phyloP scores from a whole-genome alignment of 352 stramenopile genomes.

The Pythium sukuiense region DNA sequence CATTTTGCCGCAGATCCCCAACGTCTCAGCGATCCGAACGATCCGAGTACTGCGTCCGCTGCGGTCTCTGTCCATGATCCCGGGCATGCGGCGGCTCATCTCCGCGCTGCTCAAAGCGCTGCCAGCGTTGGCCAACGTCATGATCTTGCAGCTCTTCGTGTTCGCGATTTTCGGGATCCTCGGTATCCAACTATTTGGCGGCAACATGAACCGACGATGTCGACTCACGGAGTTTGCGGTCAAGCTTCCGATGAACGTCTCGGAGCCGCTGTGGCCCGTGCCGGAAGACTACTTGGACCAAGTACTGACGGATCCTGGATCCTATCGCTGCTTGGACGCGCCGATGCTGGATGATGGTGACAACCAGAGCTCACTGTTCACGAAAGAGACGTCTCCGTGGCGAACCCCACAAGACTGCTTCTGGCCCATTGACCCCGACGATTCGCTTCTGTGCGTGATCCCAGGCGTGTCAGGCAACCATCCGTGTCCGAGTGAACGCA shows the following conservation, averaged over 20 bases:
- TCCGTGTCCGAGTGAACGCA: conserved; percentile 35
- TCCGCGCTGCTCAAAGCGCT: conserved; percentile 83
- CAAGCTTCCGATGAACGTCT: conserved; percentile 39
- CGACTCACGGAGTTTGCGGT: conserved; percentile 77
- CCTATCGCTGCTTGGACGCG: conserved; percentile 42
- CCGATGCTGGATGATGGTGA: conserved; percentile 59
- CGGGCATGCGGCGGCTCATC: conserved; percentile 79
- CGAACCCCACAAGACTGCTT: conserved; percentile 79
- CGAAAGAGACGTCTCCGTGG: conserved; percentile 77
- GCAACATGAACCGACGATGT: conserved; percentile 80
- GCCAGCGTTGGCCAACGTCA: conserved; percentile 84
- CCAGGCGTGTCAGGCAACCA: conserved; percentile 49
- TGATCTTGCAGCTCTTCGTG: conserved; percentile 89
- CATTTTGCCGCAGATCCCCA: conserved; percentile 62
- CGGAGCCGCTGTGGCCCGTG: conserved; percentile 50
- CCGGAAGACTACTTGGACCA: conserved; percentile 42
- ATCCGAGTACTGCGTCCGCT: conserved; percentile 89
- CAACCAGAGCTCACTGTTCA: conserved; percentile 29
- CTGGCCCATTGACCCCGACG: conserved; percentile 88
- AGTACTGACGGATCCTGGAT: conserved; percentile 36
- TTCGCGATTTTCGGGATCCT: conserved; percentile 92
- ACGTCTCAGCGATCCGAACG: conserved; percentile 80
- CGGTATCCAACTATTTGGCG: conserved; percentile 86
- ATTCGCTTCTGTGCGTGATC: conserved; percentile 73
- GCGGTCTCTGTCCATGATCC: conserved; percentile 87